Conservation (phyloP, 495 filamentous ascomycete genomes). For the Penicillium soppii region DNA sequence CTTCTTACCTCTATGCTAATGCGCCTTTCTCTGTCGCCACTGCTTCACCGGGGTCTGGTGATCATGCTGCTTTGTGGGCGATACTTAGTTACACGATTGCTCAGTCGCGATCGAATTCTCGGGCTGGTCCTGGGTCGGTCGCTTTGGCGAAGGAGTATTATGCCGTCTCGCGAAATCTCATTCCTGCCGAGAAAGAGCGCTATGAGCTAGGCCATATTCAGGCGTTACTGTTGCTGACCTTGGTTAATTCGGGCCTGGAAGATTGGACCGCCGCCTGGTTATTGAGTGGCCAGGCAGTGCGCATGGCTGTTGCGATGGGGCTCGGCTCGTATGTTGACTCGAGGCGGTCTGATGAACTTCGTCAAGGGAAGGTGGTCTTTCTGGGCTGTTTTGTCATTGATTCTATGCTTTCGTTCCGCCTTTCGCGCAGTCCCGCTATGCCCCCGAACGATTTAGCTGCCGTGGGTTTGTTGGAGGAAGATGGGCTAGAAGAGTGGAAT, state of each 20-base stretch:
- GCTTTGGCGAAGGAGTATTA: constrained; percentile 50
- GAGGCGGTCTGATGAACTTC: constrained; percentile 38
- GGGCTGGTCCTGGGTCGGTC: constrained; percentile 20
- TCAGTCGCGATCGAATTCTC: constrained; percentile 32
- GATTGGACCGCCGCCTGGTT: constrained; percentile 59
- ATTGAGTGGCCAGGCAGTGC: constrained; percentile 60
- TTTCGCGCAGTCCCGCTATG: constrained; percentile 54
- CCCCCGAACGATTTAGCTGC: constrained; percentile 43
- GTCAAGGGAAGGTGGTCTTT: constrained; percentile 50
- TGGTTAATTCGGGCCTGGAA: constrained; percentile 58
- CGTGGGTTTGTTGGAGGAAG: constrained; percentile 53
- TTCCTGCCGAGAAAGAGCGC: constrained; percentile 56
- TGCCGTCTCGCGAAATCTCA: constrained; percentile 53
- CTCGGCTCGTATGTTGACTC: constrained; percentile 31
- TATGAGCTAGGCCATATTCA: constrained; percentile 63
- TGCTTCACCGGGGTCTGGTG: constrained; percentile 46
- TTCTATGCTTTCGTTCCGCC: constrained; percentile 58
- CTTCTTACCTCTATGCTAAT: constrained; percentile 52
- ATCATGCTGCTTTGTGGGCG: constrained; percentile 65
- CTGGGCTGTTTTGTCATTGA: constrained; percentile 68
- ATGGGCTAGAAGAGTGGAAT: constrained; percentile 72
- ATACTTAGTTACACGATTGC: constrained; percentile 56
- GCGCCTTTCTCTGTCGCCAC: constrained; percentile 42
- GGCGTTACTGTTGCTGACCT: constrained; percentile 59
- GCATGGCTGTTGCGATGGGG: constrained; percentile 53